Evolutionary conservation across 352 stramenopile species (phyloP).

Genomic region (Phytopythium cucurbitacearum): DNA sequence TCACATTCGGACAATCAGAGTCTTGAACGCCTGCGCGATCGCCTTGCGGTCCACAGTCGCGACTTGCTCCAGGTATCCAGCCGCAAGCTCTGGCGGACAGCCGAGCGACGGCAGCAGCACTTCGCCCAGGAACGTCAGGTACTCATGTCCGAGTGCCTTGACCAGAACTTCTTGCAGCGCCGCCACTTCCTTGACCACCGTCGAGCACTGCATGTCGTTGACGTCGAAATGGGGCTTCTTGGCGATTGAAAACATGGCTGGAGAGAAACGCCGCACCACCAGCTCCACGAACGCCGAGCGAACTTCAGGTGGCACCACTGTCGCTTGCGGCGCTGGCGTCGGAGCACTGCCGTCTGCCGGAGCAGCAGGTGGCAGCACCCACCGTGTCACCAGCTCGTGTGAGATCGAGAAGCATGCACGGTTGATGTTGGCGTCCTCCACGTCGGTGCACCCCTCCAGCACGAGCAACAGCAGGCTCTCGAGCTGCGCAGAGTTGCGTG

Average conservation of each 20-base stretch:
- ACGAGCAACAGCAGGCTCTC: constrained; percentile 66
- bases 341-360: constrained; percentile 13
- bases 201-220: constrained; percentile 57
- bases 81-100: constrained; percentile 50
- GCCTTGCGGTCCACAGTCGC: constrained; percentile 55
- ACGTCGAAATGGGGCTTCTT: constrained; percentile 69
- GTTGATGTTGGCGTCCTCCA: constrained; percentile 71
- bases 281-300: constrained; percentile 54
- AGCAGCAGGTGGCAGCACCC: constrained; percentile 39
- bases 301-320: constrained; percentile 23
- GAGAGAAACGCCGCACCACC: constrained; percentile 61
- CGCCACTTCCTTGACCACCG: constrained; percentile 73
- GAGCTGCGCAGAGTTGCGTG: constrained; percentile 58
- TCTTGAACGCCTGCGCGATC: constrained; percentile 65
- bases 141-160: constrained; percentile 51
- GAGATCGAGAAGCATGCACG: constrained; percentile 71
- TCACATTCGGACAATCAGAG: constrained; percentile 50
- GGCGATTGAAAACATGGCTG: constrained; percentile 64
- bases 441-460: constrained; percentile 60
- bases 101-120: constrained; percentile 57
- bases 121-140: constrained; percentile 53
- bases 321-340: constrained; percentile 14
- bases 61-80: constrained; percentile 58
- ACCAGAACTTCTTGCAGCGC: constrained; percentile 64
- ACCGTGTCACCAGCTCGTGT: constrained; percentile 61